Evolutionary conservation across 2,329 filamentous ascomycete species (phyloP).

Genomic region (Didymosphaeria variabile): DNA sequence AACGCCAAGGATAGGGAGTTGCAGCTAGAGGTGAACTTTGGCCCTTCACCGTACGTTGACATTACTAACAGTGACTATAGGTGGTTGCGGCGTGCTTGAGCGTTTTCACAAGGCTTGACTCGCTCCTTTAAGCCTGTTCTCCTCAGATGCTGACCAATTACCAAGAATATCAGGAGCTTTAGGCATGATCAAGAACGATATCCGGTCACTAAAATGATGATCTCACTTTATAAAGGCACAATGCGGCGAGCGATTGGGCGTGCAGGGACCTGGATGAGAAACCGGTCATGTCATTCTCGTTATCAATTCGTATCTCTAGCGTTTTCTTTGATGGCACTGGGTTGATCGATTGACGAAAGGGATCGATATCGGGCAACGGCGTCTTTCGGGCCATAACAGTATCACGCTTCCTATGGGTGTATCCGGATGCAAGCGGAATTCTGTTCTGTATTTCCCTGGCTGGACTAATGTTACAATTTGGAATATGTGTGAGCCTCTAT

Average conservation of each 20-base stretch:
- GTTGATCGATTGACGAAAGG: slow-evolving; percentile 9
- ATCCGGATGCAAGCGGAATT: slow-evolving; percentile 1
- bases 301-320: slow-evolving; percentile 39
- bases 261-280: slow-evolving; percentile 12
- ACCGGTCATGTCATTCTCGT: slow-evolving; percentile 26
- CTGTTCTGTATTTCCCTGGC: slow-evolving; percentile 5
- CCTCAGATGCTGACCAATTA: slow-evolving; percentile 21
- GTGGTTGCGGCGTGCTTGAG: slow-evolving; percentile 93
- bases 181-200: slow-evolving; percentile 12
- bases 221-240: slow-evolving; percentile 19
- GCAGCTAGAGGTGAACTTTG: slow-evolving; percentile 83
- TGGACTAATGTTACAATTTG: slow-evolving; percentile 9
- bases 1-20: slow-evolving; percentile 91
- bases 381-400: slow-evolving; percentile 8
- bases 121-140: slow-evolving; percentile 72
- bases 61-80: slow-evolving; percentile 51
- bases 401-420: slow-evolving; percentile 9
- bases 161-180: slow-evolving; percentile 10
- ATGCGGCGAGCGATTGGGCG: slow-evolving; percentile 15
- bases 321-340: slow-evolving; percentile 33
- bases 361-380: slow-evolving; percentile 5
- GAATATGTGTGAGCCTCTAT: neutral
- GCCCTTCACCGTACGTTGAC: neutral
- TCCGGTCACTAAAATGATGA: slow-evolving; percentile 17
- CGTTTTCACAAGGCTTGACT: slow-evolving; percentile 97